Evolutionary conservation across 805 yeast species (phyloP).

Genomic region (Saturnispora halmiae): DNA sequence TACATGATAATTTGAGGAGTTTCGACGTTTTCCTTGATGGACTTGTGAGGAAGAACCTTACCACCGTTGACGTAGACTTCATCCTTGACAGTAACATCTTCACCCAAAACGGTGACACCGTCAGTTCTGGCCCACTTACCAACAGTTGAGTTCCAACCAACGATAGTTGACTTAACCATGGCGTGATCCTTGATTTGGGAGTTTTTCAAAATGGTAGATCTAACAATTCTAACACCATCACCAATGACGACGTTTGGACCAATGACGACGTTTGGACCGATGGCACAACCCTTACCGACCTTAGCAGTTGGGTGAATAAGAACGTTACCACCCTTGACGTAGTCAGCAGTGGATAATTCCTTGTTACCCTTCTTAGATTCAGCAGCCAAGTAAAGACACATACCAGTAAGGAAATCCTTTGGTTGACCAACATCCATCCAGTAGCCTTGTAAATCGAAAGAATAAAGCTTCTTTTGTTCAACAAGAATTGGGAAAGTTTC

Average conservation of each 20-base stretch:
- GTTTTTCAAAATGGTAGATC: slow-evolving; percentile 87
- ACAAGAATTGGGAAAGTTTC: slow-evolving; percentile 98
- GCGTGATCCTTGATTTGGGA: slow-evolving; percentile 95
- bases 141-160: slow-evolving; percentile 97
- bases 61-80: slow-evolving; percentile 99
- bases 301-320: slow-evolving; percentile 91
- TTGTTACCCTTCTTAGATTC: slow-evolving; percentile 72
- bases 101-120: slow-evolving; percentile 96
- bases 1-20: slow-evolving; percentile 97
- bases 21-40: slow-evolving; percentile 93
- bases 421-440: slow-evolving; percentile 99
- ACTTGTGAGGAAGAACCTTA: slow-evolving; percentile 96
- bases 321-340: slow-evolving; percentile 85
- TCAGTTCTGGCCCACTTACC: slow-evolving; percentile 99
- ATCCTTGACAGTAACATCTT: slow-evolving; percentile 96
- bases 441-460: slow-evolving; percentile 97
- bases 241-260: slow-evolving; percentile 96
- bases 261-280: slow-evolving; percentile 96
- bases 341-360: slow-evolving; percentile 51
- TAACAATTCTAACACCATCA: slow-evolving; percentile 96
- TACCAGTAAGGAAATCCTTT: slow-evolving; percentile 96
- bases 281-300: slow-evolving; percentile 85
- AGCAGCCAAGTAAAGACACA: slow-evolving; percentile 83
- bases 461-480: slow-evolving; percentile 78
- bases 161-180: slow-evolving; percentile 93